A percentile compares a stretch with the other conserved stretches of the same genome.
Conservation (phyloP, 305 asterid species). For the Solanum hybrid region DNA sequence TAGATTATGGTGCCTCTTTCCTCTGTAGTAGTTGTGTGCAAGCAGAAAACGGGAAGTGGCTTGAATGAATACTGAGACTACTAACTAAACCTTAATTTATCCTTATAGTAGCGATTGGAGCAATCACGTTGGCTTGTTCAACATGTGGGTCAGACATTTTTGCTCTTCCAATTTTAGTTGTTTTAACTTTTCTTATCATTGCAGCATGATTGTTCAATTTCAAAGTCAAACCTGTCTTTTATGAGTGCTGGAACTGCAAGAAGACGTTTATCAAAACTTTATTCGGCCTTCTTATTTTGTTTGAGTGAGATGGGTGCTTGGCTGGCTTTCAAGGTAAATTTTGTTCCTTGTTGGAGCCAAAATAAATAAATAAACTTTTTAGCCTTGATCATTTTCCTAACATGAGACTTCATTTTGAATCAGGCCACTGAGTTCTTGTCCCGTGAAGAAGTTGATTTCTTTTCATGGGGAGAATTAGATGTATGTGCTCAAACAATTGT, state of each 20-base stretch:
- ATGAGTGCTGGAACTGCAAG: not conserved
- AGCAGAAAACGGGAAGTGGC: not conserved
- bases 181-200: not conserved
- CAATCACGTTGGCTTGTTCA: not conserved
- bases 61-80: not conserved
- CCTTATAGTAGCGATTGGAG: not conserved
- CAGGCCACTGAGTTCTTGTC: constrained; percentile 54
- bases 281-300: not conserved
- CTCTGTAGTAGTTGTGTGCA: not conserved
- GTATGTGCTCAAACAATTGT: constrained; percentile 28
- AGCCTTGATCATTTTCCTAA: not conserved
- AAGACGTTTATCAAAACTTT: not conserved
- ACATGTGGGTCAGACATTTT: not conserved
- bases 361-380: not conserved
- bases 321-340: not conserved
- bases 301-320: not conserved
- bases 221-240: not conserved
- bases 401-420: constrained; percentile 3
- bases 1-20: not conserved
- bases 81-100: not conserved
- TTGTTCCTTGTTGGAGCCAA: not conserved
- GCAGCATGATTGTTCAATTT: not conserved
- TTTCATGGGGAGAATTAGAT: constrained; percentile 39
- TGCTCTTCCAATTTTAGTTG: not conserved
- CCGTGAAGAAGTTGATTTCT: constrained; percentile 20